Evolutionary conservation across 352 stramenopile species (phyloP), one percentile per base, ranked within the genome.

Genomic region (Globisporangium parvum): DNA sequence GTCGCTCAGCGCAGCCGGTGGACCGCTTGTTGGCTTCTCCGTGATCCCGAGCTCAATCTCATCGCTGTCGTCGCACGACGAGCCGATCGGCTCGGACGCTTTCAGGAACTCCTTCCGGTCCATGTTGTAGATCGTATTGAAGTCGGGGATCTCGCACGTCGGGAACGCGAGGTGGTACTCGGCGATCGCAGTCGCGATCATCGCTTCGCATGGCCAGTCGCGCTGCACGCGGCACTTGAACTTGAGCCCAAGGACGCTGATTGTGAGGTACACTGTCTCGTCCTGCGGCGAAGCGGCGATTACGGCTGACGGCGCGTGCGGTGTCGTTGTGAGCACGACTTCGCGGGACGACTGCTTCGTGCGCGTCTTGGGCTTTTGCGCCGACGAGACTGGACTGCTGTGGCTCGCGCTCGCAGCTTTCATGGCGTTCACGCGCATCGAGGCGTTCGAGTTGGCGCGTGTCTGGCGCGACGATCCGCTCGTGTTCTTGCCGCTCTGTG

Each of bases 61-160:
- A 49, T 91, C 83, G 18, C 69, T 69, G 45, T 73, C 67, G 12
- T 47, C 40, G 50, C 80, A 93, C 50, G 70, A 79, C 41, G 70
- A 60, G 26, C 55, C 66, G 15, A 93, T 83, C 31, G 59, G 57
- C 24, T 85, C 77, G 37, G 58, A 69, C 26, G 62, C 66, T n/a
- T 71, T 63, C 12, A 93, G 54, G 42, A 68, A 73, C 65, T 78
- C 63, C 62, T 88, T 71, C 24, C 70, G 77, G 20, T 73, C 75
- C 31, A 62, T 52, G 61, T 95, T 81, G 63, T 80, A 83, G 11
- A 95, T 83, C 21, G 77, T 59, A 47, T 90, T 83, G 59, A 81
- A 89, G 49, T 87, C 81, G 3, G 85, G 85, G 20, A 89, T 69
- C 67, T 95, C 79, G 41, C 65, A 82, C 24, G 69, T 57, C 10